phyloP scores from a whole-genome alignment of 257 asterid species.

The Nicotiana tomentosiformis region DNA sequence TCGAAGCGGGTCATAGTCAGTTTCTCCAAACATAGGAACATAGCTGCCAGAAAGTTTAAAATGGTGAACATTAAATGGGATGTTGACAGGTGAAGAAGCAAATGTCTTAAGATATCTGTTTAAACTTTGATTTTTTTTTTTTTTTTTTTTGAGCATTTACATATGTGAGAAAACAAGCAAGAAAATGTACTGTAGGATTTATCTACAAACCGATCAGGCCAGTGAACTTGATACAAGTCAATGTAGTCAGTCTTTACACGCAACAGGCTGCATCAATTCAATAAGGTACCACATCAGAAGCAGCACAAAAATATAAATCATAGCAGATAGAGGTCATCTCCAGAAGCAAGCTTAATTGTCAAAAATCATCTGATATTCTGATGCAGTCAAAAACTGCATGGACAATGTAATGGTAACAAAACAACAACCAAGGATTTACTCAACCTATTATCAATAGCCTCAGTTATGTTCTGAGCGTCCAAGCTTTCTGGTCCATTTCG shows the following conservation, averaged over 20 bases:
- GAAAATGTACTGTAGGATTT: conserved; percentile 14
- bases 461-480: conserved; percentile 56
- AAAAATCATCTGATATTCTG: background rate
- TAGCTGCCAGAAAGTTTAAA: conserved; percentile 30
- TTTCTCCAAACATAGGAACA: conserved; percentile 91
- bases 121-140: background rate
- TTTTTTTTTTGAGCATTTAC: background rate
- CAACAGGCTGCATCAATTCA: conserved; percentile 50
- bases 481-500: conserved; percentile 80
- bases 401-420: background rate
- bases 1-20: conserved; percentile 53
- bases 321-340: background rate
- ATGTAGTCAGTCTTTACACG: conserved; percentile 66
- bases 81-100: background rate
- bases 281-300: background rate
- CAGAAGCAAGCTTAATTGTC: background rate
- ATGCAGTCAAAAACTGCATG: background rate
- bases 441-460: conserved; percentile 83
- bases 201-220: conserved; percentile 97
- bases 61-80: background rate
- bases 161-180: background rate
- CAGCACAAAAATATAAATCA: conserved; percentile 11
- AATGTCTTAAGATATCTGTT: background rate
- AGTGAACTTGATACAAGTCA: conserved; percentile 92
- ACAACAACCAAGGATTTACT: conserved; percentile 11